phyloP scores from a whole-genome alignment of 1,139 yeast species.

The Debaryomyces nepalensis region DNA sequence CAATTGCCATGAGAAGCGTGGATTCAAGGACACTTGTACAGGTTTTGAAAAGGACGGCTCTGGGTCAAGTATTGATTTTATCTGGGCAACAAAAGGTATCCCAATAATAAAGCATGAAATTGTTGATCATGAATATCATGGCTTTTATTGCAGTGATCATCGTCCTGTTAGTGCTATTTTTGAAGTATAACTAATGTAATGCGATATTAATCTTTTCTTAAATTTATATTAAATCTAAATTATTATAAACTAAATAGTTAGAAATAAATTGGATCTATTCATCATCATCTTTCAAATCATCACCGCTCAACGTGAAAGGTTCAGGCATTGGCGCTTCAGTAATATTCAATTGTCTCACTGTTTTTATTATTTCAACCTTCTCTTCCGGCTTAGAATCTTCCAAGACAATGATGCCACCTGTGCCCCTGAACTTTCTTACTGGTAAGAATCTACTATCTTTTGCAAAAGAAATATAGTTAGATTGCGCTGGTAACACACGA shows the following conservation, averaged over 20 bases:
- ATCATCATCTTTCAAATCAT: constrained; percentile 48
- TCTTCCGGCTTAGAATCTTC: constrained; percentile 72
- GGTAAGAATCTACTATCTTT: constrained; percentile 83
- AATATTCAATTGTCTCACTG: constrained; percentile 80
- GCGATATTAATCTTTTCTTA: not conserved
- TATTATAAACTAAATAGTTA: constrained; percentile 6
- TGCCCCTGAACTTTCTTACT: constrained; percentile 76
- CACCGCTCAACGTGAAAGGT: constrained; percentile 72
- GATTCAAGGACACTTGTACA: constrained; percentile 18
- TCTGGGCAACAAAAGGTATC: constrained; percentile 18
- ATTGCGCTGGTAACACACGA: constrained; percentile 90
- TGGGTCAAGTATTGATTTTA: constrained; percentile 22
- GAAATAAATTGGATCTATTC: constrained; percentile 15
- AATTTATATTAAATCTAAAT: constrained; percentile 8
- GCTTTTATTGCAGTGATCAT: constrained; percentile 24
- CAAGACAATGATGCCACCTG: constrained; percentile 81
- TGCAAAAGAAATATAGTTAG: constrained; percentile 77
- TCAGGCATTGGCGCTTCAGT: constrained; percentile 92
- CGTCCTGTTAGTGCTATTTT: constrained; percentile 28
- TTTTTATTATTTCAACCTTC: constrained; percentile 71
- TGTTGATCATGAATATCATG: constrained; percentile 18
- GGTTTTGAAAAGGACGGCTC: constrained; percentile 22
- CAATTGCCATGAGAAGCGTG: constrained; percentile 16
- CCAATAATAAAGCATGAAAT: constrained; percentile 18
- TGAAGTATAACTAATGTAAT: constrained; percentile 16